A percentile compares a stretch with the other conserved stretches of the same genome.
Conservation (phyloP, 768 basidiomycete species). For the Leucosporidium yakuticum region DNA sequence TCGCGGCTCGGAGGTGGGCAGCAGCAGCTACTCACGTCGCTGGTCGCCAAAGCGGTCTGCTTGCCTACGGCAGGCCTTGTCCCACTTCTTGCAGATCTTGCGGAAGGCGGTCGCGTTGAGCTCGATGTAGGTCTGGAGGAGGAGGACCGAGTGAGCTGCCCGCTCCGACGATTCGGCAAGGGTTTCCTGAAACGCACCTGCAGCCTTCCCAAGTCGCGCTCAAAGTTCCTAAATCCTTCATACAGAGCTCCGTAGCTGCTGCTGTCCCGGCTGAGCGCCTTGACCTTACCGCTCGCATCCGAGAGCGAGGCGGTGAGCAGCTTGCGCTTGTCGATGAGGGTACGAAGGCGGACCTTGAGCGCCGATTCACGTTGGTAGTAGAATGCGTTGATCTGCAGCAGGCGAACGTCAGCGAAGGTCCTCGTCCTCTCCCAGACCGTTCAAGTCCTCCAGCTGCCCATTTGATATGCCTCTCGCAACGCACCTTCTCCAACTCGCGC, state of each 20-base stretch:
- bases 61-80: conserved; percentile 53
- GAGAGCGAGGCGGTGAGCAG: conserved; percentile 61
- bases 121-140: conserved; percentile 75
- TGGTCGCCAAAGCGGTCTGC: conserved; percentile 31
- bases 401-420: too few relatives aligned
- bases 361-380: conserved; percentile 97
- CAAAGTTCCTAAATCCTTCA: conserved; percentile 89
- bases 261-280: conserved; percentile 46
- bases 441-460: background rate
- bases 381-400: conserved; percentile 82
- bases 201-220: conserved; percentile 87
- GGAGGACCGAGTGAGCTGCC: conserved; percentile 6
- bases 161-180: background rate
- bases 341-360: conserved; percentile 82
- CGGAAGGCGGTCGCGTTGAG: conserved; percentile 94
- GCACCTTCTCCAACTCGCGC: conserved; percentile 91
- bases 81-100: conserved; percentile 71
- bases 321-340: conserved; percentile 85
- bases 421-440: too few relatives aligned
- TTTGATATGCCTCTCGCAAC: conserved; percentile 23
- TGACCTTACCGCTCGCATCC: conserved; percentile 64
- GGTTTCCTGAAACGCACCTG: conserved; percentile 57
- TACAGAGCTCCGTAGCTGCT: conserved; percentile 59
- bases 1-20: conserved; percentile 16
- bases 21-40: conserved; percentile 2